Conservation (phyloP, 495 filamentous ascomycete genomes). For the Lentithecium fluviatile region DNA sequence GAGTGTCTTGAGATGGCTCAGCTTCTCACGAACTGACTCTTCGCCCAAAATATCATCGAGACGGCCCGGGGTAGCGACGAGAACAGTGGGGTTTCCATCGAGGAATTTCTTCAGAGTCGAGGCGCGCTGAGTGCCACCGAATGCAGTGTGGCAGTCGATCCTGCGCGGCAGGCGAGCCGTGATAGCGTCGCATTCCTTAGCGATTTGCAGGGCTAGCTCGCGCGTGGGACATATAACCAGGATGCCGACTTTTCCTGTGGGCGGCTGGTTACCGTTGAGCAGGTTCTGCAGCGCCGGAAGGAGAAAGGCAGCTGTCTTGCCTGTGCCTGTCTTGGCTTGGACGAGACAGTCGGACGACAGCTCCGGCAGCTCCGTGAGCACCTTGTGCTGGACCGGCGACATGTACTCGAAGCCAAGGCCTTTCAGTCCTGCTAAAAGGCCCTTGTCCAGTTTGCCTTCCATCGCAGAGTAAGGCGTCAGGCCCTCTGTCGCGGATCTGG, state of each 20-base stretch:
- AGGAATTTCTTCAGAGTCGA: constrained; percentile 49
- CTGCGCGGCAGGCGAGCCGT: constrained; percentile 46
- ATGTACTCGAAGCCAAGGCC: background rate
- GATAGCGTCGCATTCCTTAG: constrained; percentile 55
- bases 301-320: constrained; percentile 38
- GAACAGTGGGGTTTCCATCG: constrained; percentile 52
- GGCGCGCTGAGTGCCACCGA: constrained; percentile 55
- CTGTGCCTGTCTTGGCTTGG: constrained; percentile 41
- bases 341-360: constrained; percentile 53
- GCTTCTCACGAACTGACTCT: constrained; percentile 43
- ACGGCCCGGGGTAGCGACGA: constrained; percentile 64
- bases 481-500: background rate
- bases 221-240: constrained; percentile 65
- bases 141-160: constrained; percentile 54
- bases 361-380: constrained; percentile 52
- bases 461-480: background rate
- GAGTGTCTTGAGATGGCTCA: constrained; percentile 56
- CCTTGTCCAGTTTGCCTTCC: background rate
- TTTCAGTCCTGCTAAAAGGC: background rate
- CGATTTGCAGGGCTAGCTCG: constrained; percentile 67
- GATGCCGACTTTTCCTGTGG: constrained; percentile 56
- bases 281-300: constrained; percentile 26
- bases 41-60: constrained; percentile 62
- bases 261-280: constrained; percentile 32
- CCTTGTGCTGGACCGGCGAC: constrained; percentile 57